These are phyloP conservation scores for Pythium phragmitis DNA, from an alignment of 352 stramenopile genomes.

Conservation along the genomic window DNA sequence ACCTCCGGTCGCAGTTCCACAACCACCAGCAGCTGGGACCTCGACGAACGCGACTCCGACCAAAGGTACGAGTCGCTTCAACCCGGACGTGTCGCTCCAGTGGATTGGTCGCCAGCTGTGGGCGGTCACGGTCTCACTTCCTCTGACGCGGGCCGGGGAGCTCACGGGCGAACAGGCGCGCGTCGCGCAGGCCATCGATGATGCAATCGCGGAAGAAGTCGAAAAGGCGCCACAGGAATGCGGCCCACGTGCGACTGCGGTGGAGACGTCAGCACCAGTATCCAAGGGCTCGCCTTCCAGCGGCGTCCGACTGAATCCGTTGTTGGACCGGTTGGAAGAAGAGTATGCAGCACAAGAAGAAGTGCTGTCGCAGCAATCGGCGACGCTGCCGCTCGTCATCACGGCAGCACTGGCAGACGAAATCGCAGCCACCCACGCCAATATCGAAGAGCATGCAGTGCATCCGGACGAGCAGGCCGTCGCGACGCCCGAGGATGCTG, in stretches of 20 bases:
- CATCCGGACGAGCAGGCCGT: not conserved
- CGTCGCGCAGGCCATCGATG: constrained; percentile 60
- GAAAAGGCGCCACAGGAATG: constrained; percentile 16
- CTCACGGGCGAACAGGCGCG: constrained; percentile 65
- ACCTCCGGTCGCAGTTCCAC: not conserved
- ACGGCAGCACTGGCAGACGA: constrained; percentile 11
- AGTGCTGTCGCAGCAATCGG: not conserved
- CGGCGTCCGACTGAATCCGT: constrained; percentile 15
- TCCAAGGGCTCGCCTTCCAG: not conserved
- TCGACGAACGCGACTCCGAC: constrained; percentile 1
- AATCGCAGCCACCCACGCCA: not conserved
- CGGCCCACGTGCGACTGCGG: constrained; percentile 10
- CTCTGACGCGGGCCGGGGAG: constrained; percentile 53
- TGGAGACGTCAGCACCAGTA: not conserved
- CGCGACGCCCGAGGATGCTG: not conserved
- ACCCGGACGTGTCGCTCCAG: constrained; percentile 74
- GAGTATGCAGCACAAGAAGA: not conserved
- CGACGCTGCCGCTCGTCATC: constrained; percentile 26
- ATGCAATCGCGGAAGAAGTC: constrained; percentile 46
- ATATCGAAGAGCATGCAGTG: not conserved
- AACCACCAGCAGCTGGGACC: not conserved
- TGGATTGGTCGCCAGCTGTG: constrained; percentile 75
- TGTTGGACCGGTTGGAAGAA: constrained; percentile 12
- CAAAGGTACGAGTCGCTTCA: constrained; percentile 30
- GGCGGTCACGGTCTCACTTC: constrained; percentile 65